A percentile compares a stretch with the other conserved stretches of the same genome.
Evolutionary conservation across 75 land plant species (phyloP).

Genomic region (Larix kaempferi): DNA sequence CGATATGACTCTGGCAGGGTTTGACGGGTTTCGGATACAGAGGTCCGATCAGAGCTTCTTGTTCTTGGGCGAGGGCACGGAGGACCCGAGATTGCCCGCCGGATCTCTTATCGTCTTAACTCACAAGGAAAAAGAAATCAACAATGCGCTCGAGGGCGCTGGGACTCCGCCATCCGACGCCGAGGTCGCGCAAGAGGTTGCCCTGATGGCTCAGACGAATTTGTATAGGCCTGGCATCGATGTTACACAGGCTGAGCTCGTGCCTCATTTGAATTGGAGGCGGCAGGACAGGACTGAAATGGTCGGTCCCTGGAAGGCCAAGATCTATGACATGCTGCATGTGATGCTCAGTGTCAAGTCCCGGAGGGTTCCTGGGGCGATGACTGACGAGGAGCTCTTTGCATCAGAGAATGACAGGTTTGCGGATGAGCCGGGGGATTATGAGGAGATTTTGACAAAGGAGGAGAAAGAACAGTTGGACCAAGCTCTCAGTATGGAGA

Average conservation of each 20-base stretch:
- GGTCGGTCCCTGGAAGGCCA: slow-evolving; percentile 97
- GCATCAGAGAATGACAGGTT: slow-evolving; percentile 35
- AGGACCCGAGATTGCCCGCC: slow-evolving; percentile 26
- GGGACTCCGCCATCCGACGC: slow-evolving; percentile 86
- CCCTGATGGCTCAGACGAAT: slow-evolving; percentile 91
- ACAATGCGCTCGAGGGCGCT: slow-evolving; percentile 92
- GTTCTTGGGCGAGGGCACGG: slow-evolving; percentile 83
- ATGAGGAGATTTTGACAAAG: slow-evolving; percentile 56
- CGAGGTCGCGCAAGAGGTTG: slow-evolving; percentile 95
- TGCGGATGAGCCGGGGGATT: slow-evolving; percentile 32
- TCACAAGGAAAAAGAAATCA: slow-evolving; percentile 93
- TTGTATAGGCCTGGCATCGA: slow-evolving; percentile 98
- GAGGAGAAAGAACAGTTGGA: slow-evolving; percentile 89
- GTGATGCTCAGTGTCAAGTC: slow-evolving; percentile 94
- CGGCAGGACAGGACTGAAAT: slow-evolving; percentile 88
- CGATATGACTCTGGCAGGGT: slow-evolving; percentile 98
- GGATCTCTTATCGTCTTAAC: slow-evolving; percentile 83
- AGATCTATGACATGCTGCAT: slow-evolving; percentile 94
- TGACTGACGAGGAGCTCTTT: slow-evolving; percentile 97
- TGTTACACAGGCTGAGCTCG: slow-evolving; percentile 95
- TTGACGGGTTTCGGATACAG: slow-evolving; percentile 94
- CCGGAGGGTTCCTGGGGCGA: slow-evolving; percentile 94
- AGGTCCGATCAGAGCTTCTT: slow-evolving; percentile 91
- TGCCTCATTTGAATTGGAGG: slow-evolving; percentile 91
- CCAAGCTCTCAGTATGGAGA: slow-evolving; percentile 59